A percentile compares a stretch with the other conserved stretches of the same genome.
Evolutionary conservation across 805 yeast genomes (phyloP).

Genomic region (Grigorovia yakushimaensis): DNA sequence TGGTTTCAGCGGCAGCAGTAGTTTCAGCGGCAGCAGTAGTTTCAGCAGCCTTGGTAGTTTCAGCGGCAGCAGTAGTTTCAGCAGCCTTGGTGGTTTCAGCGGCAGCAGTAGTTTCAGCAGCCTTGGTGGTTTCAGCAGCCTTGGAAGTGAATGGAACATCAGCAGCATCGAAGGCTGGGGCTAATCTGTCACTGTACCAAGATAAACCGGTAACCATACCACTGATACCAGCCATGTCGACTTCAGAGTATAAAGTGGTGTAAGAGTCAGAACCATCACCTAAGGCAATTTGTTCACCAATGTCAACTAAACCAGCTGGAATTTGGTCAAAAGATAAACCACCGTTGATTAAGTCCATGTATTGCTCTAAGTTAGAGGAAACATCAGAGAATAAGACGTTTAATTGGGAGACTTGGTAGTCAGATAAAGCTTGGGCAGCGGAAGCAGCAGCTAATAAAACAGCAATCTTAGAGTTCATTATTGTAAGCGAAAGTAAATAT

Average conservation of each 20-base stretch:
- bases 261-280: constrained; percentile 13
- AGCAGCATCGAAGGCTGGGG: constrained; percentile 8
- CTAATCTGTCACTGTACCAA: constrained; percentile 25
- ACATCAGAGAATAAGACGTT: constrained; percentile 12
- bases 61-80: constrained; percentile 5
- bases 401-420: constrained; percentile 10
- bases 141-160: constrained; percentile 2
- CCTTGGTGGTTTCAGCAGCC: constrained; percentile 3
- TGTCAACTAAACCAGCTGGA: constrained; percentile 13
- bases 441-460: constrained; percentile 8
- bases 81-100: constrained; percentile 3
- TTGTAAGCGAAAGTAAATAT: constrained; percentile 9
- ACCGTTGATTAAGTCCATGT: constrained; percentile 7
- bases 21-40: constrained; percentile 8
- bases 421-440: constrained; percentile 8
- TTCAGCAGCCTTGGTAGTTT: constrained; percentile 5
- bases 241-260: constrained; percentile 23
- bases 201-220: constrained; percentile 25
- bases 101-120: constrained; percentile 5
- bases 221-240: constrained; percentile 21
- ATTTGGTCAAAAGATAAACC: constrained; percentile 6
- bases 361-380: constrained; percentile 6
- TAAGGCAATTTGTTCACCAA: constrained; percentile 8
- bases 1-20: constrained; percentile 4
- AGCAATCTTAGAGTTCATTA: constrained; percentile 9